Percentiles rank a stretch among this genome's conserved stretches.
These are phyloP conservation scores for Bryoerythrophyllum caledonicum DNA, from an alignment of 225 moss, liverwort and hornwort species.

Conservation along the genomic window DNA sequence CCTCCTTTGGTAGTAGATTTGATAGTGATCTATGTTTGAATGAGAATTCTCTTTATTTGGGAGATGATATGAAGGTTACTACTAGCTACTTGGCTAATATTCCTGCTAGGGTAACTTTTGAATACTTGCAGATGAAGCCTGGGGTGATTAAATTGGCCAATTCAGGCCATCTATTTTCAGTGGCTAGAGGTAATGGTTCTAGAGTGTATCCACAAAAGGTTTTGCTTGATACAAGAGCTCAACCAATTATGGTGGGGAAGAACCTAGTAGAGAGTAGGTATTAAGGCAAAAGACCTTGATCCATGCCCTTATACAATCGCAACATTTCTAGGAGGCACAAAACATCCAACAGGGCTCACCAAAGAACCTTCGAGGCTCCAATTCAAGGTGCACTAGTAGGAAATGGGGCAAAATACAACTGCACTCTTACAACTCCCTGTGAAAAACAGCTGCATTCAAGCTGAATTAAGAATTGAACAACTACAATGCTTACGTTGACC, in stretches of 20 bases:
- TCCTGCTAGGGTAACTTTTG: neutral
- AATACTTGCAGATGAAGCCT: neutral
- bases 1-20: no score
- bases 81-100: neutral
- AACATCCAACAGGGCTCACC: no score
- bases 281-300: neutral
- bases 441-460: no score
- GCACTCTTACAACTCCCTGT: no score
- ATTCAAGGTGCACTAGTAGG: no score
- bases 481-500: no score
- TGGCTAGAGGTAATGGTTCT: neutral
- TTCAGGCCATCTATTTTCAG: neutral
- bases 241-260: neutral
- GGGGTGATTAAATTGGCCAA: neutral
- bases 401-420: no score
- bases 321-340: neutral
- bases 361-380: no score
- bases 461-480: no score
- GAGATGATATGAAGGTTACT: neutral
- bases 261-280: neutral
- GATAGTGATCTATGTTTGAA: no score
- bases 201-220: neutral
- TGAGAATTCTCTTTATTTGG: neutral
- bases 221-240: neutral
- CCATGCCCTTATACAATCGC: neutral